Evolutionary conservation across 345 rosid species (phyloP), one percentile per base, ranked within the genome.

Genomic region (Melaleuca alternifolia): DNA sequence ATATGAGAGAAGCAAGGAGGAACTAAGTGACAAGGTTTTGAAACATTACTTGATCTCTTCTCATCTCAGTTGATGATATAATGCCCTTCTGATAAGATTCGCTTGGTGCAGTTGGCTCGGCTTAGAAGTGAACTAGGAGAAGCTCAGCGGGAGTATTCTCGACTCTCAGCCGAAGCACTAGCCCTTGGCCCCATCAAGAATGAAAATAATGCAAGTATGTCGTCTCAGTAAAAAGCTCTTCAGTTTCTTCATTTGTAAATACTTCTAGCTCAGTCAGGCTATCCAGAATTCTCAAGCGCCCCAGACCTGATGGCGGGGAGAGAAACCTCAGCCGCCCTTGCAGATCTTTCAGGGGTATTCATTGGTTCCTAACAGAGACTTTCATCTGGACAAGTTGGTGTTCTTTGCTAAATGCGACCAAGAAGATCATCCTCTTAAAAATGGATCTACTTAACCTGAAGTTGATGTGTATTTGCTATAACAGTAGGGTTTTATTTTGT

Each of bases 21-120:
- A 93, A 53, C 95, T 95, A 83, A 91, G 85, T 71, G 15, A 86
- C 85, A 95, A 95, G 99, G 98, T 96, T 33, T 75, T 81, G 11
- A 21, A 85, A 10, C 11, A 7, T 24, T 85, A 48, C 21, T 51
- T 24, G 82, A 26, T 23, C 54, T 84, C 28, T 46, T 18, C n/a
- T 16, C 21, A 86, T 87, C 71, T 46, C 51, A 51, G 61, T 51
- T 21, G 24, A 14, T 54, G 62, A 57, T 54, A 30, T 53, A 51
- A 48, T 52, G 62, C 75, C 26, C 44, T 86, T 33, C 71, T 86
- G 50, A 53, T 54, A 71, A n/a, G 54, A 28, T 26, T 12, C 13
- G n/a, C 30, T 46, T 84, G 75, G 50, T 71, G 90, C 94, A 96
- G 98, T 92, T 91, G 85, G 61, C 89, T 76, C 37, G 82, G 84